Evolutionary conservation across 2,329 filamentous ascomycete species (phyloP).

Genomic region (Chaetothyriales sp.): DNA sequence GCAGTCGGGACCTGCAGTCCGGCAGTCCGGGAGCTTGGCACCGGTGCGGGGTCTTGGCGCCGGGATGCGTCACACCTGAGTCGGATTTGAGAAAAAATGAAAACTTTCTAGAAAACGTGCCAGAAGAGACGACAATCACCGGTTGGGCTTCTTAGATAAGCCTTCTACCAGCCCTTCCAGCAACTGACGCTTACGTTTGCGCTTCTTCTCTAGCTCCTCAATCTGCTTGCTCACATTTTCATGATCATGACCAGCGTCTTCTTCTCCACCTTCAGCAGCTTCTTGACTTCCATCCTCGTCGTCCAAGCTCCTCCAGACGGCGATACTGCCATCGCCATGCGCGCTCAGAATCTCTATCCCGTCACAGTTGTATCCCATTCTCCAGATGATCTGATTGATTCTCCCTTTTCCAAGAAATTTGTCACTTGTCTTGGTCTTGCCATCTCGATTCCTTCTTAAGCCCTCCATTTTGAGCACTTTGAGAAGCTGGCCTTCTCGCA

Average conservation of each 20-base stretch:
- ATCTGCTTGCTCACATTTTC: conserved; percentile 25
- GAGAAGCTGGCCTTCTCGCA: conserved; percentile 51
- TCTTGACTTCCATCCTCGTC: conserved; percentile 3
- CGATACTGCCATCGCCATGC: conserved; percentile 70
- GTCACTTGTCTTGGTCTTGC: background rate
- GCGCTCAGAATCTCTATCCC: conserved; percentile 63
- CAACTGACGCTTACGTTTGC: conserved; percentile 58
- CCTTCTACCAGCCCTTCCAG: conserved; percentile 67
- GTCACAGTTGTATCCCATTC: conserved; percentile 39
- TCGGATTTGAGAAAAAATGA: too few relatives aligned
- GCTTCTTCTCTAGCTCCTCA: conserved; percentile 27
- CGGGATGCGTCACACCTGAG: background rate
- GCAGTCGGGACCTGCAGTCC: background rate
- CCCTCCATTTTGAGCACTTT: conserved; percentile 14
- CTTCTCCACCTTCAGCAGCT: conserved; percentile 32
- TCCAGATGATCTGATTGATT: conserved; percentile 64
- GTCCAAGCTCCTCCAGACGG: conserved; percentile 51
- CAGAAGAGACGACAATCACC: background rate
- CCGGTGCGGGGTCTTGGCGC: background rate
- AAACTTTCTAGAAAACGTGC: too few relatives aligned
- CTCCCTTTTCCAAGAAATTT: conserved; percentile 32
- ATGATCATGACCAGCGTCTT: conserved; percentile 32
- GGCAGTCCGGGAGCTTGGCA: background rate
- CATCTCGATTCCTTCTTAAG: conserved; percentile 9
- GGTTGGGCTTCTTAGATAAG: conserved; percentile 40